Evolutionary conservation across 2,329 filamentous ascomycete genomes (phyloP).

Genomic region (Stylonectria norvegica): DNA sequence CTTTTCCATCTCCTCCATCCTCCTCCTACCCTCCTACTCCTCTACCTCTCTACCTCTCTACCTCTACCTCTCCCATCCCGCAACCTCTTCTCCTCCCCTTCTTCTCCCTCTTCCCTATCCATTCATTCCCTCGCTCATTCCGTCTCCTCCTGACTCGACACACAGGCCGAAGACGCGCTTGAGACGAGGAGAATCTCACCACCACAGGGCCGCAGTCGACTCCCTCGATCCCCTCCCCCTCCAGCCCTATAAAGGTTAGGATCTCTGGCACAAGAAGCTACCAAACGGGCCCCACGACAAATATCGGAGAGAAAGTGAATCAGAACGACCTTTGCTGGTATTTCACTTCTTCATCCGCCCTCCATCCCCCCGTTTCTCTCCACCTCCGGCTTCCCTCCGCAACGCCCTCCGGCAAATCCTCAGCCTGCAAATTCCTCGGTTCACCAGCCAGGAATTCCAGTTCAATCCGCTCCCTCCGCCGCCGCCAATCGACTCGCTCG

Average conservation of each 20-base stretch:
- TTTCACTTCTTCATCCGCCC: conserved; percentile 30
- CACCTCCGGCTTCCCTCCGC: conserved; percentile 20
- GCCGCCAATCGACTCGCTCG: conserved; percentile 25
- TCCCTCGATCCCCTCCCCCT: conserved; percentile 18
- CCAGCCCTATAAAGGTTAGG: conserved; percentile 29
- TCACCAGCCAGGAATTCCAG: conserved; percentile 42
- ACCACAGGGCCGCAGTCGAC: conserved; percentile 20
- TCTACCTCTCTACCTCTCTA: conserved; percentile 37
- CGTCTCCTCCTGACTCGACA: conserved; percentile 45
- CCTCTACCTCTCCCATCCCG: conserved; percentile 40
- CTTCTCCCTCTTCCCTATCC: conserved; percentile 42
- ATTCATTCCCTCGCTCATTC: conserved; percentile 54
- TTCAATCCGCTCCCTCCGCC: conserved; percentile 25
- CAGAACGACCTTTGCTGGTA: conserved; percentile 39
- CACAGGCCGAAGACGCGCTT: conserved; percentile 35
- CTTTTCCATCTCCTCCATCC: conserved; percentile 52
- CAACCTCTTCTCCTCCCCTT: conserved; percentile 38
- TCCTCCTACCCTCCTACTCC: conserved; percentile 50
- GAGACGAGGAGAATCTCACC: conserved; percentile 35
- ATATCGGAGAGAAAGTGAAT: conserved; percentile 30
- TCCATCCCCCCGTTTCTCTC: conserved; percentile 16
- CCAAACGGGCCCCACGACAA: conserved; percentile 23
- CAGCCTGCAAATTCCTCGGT: conserved; percentile 45
- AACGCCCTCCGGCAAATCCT: too few species aligned
- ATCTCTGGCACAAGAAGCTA: conserved; percentile 26